Evolutionary conservation across 2,329 filamentous ascomycete genomes (phyloP), one percentile per base, ranked within the genome.

Genomic region (Talaromyces funiculosus): DNA sequence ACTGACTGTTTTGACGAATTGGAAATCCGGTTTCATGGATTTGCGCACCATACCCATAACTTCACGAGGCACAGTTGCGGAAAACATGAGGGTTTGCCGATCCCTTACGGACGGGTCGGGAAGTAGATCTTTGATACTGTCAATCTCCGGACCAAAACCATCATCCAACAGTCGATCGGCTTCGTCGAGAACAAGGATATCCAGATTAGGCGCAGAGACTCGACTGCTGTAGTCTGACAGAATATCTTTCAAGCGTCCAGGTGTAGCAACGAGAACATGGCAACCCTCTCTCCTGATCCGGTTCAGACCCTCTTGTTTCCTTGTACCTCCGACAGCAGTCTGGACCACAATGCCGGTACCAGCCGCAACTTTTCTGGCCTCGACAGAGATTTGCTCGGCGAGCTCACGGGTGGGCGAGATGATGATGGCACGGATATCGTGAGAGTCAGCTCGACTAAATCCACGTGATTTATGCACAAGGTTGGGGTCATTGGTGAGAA

Each of bases 51-150:
- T 83, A 45, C 83, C 77, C 66, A 96, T 86, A 47, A 99, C 93
- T 64, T 92, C 85, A 62, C 83, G 82, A 49, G 93, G 91, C 33
- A 99, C 89, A 10, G 94, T 99, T 47, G 94, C 94, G 14, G 93
- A 97, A 74, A 96, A 97, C 75, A 99, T 87, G 68, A 99, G 85
- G 6, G 92, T 97, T 75, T 99, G 94, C 54, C 93, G 86, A 58
- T 88, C 82, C 62, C 87, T 84, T 57, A 86, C 75, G 0, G 73
- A 67, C 6, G 83, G 82, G 51, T 82, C 77, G 3, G 93, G 93
- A 9, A 97, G 81, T 45, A 76, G 70, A 0, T 71, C 62, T 60
- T 85, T 76, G 59, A 93, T 90, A 1, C 83, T 73, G 54, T 80
- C 75, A 55, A 93, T 82, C 60, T 86, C 87, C 37, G 80, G 79